Conservation (phyloP, 2,329 filamentous ascomycete species). For the Penicillium frequentans region DNA sequence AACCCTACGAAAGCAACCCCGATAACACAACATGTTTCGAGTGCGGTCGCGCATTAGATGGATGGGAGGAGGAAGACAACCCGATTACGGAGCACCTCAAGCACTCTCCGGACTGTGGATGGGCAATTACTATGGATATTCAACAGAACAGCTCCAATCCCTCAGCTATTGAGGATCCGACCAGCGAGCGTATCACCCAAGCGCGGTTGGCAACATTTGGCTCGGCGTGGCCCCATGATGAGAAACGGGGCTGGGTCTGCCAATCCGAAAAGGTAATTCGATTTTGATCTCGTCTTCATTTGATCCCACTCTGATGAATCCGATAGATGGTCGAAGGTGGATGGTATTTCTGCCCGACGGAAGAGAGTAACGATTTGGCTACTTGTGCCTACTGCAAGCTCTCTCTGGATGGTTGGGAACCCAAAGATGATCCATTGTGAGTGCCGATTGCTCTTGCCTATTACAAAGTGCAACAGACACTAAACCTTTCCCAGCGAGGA, state of each 20-base stretch:
- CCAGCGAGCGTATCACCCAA: conserved; percentile 66
- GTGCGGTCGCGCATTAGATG: conserved; percentile 79
- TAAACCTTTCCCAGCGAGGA: conserved; percentile 64
- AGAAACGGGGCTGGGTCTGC: conserved; percentile 83
- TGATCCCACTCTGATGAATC: conserved; percentile 12
- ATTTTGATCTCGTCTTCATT: background rate
- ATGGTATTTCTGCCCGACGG: conserved; percentile 87
- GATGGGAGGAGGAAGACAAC: conserved; percentile 86
- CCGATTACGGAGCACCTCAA: conserved; percentile 82
- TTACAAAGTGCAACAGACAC: background rate
- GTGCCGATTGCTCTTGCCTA: conserved; percentile 36
- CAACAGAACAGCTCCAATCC: conserved; percentile 42
- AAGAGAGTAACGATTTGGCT: conserved; percentile 82
- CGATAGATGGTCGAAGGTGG: conserved; percentile 80
- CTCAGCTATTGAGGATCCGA: conserved; percentile 68
- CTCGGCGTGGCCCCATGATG: conserved; percentile 85
- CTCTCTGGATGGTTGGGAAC: conserved; percentile 92
- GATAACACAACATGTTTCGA: conserved; percentile 92
- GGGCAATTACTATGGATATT: conserved; percentile 74
- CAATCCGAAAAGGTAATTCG: conserved; percentile 74
- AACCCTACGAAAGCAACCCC: conserved; percentile 69
- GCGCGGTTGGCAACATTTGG: conserved; percentile 82
- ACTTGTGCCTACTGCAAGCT: conserved; percentile 90
- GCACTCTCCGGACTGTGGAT: conserved; percentile 79
- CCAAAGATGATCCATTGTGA: conserved; percentile 82